Evolutionary conservation across 768 basidiomycete genomes (phyloP), one percentile per base, ranked within the genome.

Genomic region (Udeniomyces megalosporus): DNA sequence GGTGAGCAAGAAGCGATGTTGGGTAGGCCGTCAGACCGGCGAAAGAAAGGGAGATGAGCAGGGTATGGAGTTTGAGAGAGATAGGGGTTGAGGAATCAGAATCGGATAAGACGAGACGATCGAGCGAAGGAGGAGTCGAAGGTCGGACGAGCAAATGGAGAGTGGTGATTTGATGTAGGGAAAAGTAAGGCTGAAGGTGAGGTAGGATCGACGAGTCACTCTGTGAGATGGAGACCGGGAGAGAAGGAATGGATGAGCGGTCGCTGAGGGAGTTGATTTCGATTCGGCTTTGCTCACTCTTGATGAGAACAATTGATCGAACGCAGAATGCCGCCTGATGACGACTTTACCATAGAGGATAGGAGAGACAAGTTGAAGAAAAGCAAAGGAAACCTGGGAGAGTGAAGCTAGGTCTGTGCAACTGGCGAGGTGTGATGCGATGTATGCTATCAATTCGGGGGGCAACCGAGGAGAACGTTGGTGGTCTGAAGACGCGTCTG

Each of bases 1-100:
- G 60, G 45, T 38, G 32, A 34, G 52, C 32, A 8, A 57, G 44
- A 3, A 42, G 55, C 12, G 55, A 29, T 44, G 34, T 52, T 4
- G 56, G 56, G 31, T 50, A 49, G n/a, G 52, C 60, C 31, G 52
- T 55, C 29, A 55, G 45, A 17, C 60, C 60, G 31, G 15, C 49
- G 31, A 42, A 51, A 3, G 60, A 42, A 24, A 55, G 52, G 22
- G 52, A 51, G 53, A 61, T 7, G 12, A 38, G 38, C 28, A 57
- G 55, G 26, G 38, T 57, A 28, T 29, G n/a, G 44, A 57, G 55
- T 11, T 22, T 14, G 28, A 57, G 22, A n/a, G 55, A 44, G 44
- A 57, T 15, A 14, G 53, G n/a, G n/a, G 22, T 12, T 26, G 49
- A 32, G 32, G 29, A 20, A 11, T 7, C 5, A 14, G 26, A 28